Base-by-base conservation (phyloP, 306 rosid genomes). In the Potentilla sterilis region DNA sequence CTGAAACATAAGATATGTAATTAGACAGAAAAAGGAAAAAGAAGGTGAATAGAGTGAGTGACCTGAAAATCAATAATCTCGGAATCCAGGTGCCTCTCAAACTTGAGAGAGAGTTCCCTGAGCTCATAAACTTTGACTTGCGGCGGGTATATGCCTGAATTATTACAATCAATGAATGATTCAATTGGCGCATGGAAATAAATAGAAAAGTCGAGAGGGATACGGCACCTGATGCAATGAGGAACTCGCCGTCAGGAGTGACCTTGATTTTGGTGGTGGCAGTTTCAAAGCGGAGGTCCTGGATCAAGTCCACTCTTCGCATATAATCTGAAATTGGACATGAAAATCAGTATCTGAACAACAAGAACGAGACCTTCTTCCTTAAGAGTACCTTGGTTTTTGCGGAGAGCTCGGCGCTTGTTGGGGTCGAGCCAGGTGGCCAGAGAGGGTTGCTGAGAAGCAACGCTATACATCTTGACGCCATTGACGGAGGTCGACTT, bases 61-160 rank as follows among this genome's bases (percentile, higher is more conserved):
- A 91, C 98, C 98, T 94, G 87, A 87, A 92, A 94, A 83, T 94
- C 97, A 63, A 94, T 73, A 21, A 94, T 94, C 85, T 94, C 96
- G 21, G 97, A 90, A 72, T 94, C 96, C 78, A 94, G 86, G 85
- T 94, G 98, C 77, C 97, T 84, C 77, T 92, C 96, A 63, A 92
- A 94, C 95, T 94, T 94, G 87, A 94, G 73, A 2, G 97, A 83
- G 21, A 94, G 86, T 74, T 94, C 88, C 80, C 92, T 82, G 28
- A 92, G 86, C 87, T 90, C 97, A 5, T 94, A 94, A 48, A 89
- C 96, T 79, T 94, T 94, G 47, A 92, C 88, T 83, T 94, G 98
- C 6, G 98, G 97, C 8, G 98, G 98, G 83, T 94, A 94, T 52
- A 93, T 91, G 81, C 98, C 98, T 89, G 69, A 72, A 86, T 28